Conservation (phyloP, 2,329 filamentous ascomycete genomes). For the Stachybotrys chlorohalonatus region DNA sequence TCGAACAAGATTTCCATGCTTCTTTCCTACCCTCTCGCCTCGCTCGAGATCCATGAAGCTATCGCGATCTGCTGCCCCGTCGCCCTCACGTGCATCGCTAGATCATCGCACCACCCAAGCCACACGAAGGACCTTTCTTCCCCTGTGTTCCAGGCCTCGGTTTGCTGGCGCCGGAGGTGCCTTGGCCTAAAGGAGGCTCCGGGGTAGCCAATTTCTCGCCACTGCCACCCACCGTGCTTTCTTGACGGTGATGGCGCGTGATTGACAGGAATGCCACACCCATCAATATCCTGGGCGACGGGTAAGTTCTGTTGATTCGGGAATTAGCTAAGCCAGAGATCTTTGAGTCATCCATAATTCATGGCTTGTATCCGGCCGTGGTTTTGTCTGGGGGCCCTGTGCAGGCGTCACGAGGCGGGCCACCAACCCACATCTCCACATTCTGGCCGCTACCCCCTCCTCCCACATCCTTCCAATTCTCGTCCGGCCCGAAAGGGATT, state of each 20-base stretch:
- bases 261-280: background rate
- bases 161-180: no score
- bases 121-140: no score
- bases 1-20: no score
- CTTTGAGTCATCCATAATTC: background rate
- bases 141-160: no score
- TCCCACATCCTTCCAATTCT: background rate
- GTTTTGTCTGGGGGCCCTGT: background rate
- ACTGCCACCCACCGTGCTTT: background rate
- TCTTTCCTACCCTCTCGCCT: no score
- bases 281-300: background rate
- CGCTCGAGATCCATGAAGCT: background rate
- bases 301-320: background rate
- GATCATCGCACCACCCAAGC: no score
- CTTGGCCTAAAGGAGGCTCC: no score
- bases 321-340: background rate
- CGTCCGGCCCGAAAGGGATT: background rate
- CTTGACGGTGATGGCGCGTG: background rate
- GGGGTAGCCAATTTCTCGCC: no score
- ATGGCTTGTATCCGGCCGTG: background rate
- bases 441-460: background rate
- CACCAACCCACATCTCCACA: background rate
- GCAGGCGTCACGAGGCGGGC: background rate
- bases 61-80: background rate
- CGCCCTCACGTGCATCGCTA: no score